Evolutionary conservation across 345 rosid species (phyloP), one percentile per base, ranked within the genome.

Genomic region (Brassica incana): DNA sequence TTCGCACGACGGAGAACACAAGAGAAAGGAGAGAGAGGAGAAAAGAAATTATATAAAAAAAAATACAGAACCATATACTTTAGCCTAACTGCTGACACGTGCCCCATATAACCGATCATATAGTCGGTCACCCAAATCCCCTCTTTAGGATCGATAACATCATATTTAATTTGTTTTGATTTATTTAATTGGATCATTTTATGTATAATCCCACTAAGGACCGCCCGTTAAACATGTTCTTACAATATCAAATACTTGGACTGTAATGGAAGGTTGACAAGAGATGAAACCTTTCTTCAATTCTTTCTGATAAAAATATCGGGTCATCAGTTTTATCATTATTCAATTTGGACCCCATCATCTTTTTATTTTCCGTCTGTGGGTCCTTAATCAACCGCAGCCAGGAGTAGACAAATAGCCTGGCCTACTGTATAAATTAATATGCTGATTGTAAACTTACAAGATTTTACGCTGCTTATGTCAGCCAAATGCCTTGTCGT

Each of bases 161-260:
- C 32, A 30, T 30, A 2, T 30, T 30, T 30, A 30, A 2, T 30
- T 30, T 30, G 32, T 30, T 30, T 4, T 30, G 32, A 30, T 30
- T 30, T 30, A 30, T 30, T 30, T 30, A 30, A 30, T 30, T 30
- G 32, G 32, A 4, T 30, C 32, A 30, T 30, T 30, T 30, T 2
- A 4, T 30, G 32, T 2, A 30, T 30, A 30, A 30, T 30, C 32
- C 32, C 32, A 30, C 4, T 30, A 30, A 30, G 32, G 32, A 30
- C 4, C 32, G 2, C 32, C 32, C 32, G 32, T 30, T 30, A 30
- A 30, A 30, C 32, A 30, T 30, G 32, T 2, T 30, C 32, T 30
- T 15, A 70, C 80, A 75, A 65, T 56, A 80, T 76, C 83, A 80
- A 76, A 76, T 76, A 76, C 80, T 80, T 76, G 80, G 80, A 71